Base-by-base conservation (phyloP, 1,284 basidiomycete genomes). In the Cutaneotrichosporon cyanovorans region DNA sequence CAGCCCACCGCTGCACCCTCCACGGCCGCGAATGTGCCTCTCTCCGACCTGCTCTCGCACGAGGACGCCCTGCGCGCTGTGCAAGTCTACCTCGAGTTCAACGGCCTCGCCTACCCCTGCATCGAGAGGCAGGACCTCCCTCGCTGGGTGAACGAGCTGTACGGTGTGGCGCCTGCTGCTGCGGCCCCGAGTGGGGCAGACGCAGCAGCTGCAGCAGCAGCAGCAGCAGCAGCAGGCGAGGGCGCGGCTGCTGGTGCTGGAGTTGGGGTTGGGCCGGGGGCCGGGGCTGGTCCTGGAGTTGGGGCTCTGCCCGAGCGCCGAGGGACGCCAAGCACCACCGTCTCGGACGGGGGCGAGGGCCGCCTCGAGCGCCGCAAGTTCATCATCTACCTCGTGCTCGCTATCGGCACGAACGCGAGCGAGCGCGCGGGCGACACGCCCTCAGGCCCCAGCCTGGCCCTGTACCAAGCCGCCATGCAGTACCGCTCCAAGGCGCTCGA, bases 351-450 rank as follows among this genome's bases (percentile, higher is more conserved):
- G 22, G n/a, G 22, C 3, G 40, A 30, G 34, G 40, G 37, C 15
- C n/a, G 25, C 8, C 25, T 30, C n/a, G 51, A 53, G 23, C 45
- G 52, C 2, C 56, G 58, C 32, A 57, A 62, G 39, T 62, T 63
- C 42, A 37, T 60, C 28, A 35, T 61, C n/a, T 58, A 54, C 52
- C 58, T 64, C 58, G 57, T 63, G 15, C 55, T 61, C 20, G 57
- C 61, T 1, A 52, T 63, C 21, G 63, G 63, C 2, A 55, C 48
- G 1, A 48, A 50, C 12, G 45, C 47, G 14, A 34, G 43, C 10
- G 59, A 57, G 34, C 52, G 56, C 2, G 34, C 51, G 7, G 57
- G 57, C 9, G 59, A 58, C 45, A 48, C 48, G 1, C 42, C 48
- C 7, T 49, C 48, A 37, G 56, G 50, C 8, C 41, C 45, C 3